phyloP scores from a whole-genome alignment of 2,329 filamentous ascomycete genomes.

The Ciborinia camelliae region DNA sequence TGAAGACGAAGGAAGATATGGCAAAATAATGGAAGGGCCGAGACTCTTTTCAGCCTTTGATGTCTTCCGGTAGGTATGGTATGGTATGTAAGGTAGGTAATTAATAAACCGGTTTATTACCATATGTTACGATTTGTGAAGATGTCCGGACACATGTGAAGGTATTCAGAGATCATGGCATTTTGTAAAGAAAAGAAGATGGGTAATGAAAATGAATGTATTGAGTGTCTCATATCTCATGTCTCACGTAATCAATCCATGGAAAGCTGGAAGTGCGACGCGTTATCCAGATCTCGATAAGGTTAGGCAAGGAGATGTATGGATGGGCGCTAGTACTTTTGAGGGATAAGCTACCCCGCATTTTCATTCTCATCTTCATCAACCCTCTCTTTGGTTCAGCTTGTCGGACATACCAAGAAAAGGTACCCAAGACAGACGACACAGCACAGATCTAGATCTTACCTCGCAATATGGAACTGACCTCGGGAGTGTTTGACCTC shows the following conservation, averaged over 20 bases:
- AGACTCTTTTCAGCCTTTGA: constrained; percentile 8
- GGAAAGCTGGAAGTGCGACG: not conserved
- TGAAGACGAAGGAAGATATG: constrained; percentile 5
- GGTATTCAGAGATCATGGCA: not conserved
- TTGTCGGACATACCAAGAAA: not conserved
- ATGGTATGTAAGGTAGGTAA: no score
- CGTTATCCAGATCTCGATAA: constrained; percentile 4
- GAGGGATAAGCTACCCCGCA: constrained; percentile 6
- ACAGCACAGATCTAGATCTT: not conserved
- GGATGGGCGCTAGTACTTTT: not conserved
- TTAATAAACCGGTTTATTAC: not conserved
- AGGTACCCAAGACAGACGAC: constrained; percentile 2
- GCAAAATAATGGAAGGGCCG: constrained; percentile 4
- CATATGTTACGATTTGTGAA: not conserved
- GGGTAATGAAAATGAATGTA: not conserved
- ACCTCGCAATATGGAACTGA: not conserved
- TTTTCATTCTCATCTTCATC: not conserved
- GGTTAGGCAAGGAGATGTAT: not conserved
- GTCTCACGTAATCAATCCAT: not conserved
- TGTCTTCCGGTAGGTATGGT: not conserved
- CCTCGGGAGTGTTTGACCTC: not conserved
- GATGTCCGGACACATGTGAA: not conserved
- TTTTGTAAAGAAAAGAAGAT: not conserved
- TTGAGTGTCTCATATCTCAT: not conserved
- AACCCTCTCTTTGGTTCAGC: not conserved